These are phyloP conservation scores for Cryptosporidium canis DNA, from an alignment of 169 alveolate species.

Conservation along the genomic window DNA sequence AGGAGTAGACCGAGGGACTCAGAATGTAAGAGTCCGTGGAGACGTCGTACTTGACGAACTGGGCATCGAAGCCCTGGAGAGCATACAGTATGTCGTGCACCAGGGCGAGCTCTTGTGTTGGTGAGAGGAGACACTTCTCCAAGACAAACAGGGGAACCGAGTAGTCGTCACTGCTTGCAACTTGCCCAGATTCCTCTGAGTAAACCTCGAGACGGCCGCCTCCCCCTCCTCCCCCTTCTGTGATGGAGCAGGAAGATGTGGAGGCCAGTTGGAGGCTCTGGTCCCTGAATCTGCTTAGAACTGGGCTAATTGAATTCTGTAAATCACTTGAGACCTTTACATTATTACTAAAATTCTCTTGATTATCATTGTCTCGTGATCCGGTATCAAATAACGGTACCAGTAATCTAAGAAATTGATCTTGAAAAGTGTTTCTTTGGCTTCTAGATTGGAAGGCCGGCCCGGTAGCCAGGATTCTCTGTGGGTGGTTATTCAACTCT, in stretches of 20 bases:
- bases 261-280: background rate
- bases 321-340: background rate
- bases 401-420: constrained; percentile 7
- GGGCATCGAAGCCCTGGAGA: constrained; percentile 59
- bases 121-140: constrained; percentile 34
- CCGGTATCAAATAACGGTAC: constrained; percentile 30
- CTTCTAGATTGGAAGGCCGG: background rate
- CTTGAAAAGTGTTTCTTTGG: background rate
- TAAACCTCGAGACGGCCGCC: background rate
- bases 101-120: constrained; percentile 63
- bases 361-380: background rate
- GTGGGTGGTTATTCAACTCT: background rate
- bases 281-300: constrained; percentile 10
- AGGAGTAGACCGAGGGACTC: constrained; percentile 37
- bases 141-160: constrained; percentile 48
- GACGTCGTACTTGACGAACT: constrained; percentile 33
- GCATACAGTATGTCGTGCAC: constrained; percentile 65
- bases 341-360: background rate
- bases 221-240: background rate
- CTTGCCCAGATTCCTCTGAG: background rate
- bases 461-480: background rate
- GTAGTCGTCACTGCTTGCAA: background rate
- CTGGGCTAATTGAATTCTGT: background rate
- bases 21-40: constrained; percentile 18
- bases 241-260: background rate